Base-by-base conservation (phyloP, 2,329 filamentous ascomycete genomes). In the Lasiodiplodia citricola region DNA sequence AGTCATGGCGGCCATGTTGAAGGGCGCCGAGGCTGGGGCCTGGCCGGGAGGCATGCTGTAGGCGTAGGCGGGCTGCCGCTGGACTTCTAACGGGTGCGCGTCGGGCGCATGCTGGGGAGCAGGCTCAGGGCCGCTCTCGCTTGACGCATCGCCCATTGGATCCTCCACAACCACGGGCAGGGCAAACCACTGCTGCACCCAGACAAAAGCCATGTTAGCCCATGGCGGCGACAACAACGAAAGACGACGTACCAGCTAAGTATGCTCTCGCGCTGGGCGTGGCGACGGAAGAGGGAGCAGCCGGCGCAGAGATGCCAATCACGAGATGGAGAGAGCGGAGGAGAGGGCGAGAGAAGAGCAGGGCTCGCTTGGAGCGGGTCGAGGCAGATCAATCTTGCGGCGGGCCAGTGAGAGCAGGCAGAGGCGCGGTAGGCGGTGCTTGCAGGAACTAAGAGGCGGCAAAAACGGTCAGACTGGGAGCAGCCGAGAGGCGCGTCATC, bases 171-270 rank as follows among this genome's bases (percentile, higher is more conserved):
- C 71, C 70, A 81, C 69, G 58, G 80, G 79, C 74, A 81, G 74
- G 69, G 79, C 75, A 69, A 81, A 72, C 80, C 80, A 81, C 78
- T 81, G 79, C 70, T 81, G 79, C 70, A 81, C 72, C 79, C 79
- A 81, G 73, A 80, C 71, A 71, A 78, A 79, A 70, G 78, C 72
- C 78, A 81, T 81, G 74, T 81, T 74, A 81, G 79, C 35, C 60
- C 60, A 64, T 64, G 38, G 25, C 44, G 5, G 21, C 6, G 21
- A 16, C 1, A 50, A 28, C 3, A 51, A 63, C 25, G 28, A 21
- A 21, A 51, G 31, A 47, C 60, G 51, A 64, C 60, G 35, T 64
- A 64, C 60, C 60, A 21, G 4, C 60, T 64, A 64, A 64, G 60
- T 64, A 64, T 41, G 52, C 60, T 64, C 31, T 18, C 60, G 41